phyloP scores from a whole-genome alignment of 305 asterid species.

The Fraxinus xanthoxyloides region DNA sequence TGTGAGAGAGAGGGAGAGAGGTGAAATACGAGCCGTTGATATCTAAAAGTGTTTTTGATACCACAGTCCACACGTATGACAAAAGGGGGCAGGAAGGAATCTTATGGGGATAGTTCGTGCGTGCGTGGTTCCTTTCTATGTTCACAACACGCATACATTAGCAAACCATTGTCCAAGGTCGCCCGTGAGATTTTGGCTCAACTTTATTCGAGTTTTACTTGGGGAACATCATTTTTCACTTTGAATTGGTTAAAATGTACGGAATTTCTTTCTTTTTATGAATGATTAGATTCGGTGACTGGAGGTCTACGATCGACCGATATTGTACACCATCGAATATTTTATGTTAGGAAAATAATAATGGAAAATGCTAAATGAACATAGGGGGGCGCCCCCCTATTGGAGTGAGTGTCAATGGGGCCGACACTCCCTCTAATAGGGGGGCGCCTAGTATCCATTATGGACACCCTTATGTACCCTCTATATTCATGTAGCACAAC shows the following conservation, averaged over 20 bases:
- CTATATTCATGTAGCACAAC: no score
- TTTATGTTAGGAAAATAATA: no score
- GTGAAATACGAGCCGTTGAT: neutral
- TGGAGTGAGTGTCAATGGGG: no score
- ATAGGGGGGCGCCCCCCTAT: no score
- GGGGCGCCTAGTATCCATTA: no score
- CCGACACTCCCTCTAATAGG: no score
- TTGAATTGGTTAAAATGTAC: no score
- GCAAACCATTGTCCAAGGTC: neutral
- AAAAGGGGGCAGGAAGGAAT: neutral
- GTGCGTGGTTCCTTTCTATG: neutral
- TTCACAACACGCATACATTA: neutral
- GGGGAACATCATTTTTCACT: neutral
- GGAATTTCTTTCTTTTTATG: no score
- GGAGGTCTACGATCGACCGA: neutral
- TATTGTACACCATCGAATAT: no score
- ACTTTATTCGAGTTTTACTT: neutral
- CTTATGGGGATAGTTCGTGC: neutral
- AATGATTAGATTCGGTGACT: neutral
- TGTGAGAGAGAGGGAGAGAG: neutral
- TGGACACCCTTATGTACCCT: no score
- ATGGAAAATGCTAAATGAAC: no score
- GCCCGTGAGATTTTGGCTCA: neutral
- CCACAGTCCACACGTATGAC: neutral
- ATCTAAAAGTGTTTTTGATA: neutral